These are phyloP conservation scores for Funneliformis caledonium DNA, from an alignment of 371 early-diverging fungal species.

Conservation along the genomic window DNA sequence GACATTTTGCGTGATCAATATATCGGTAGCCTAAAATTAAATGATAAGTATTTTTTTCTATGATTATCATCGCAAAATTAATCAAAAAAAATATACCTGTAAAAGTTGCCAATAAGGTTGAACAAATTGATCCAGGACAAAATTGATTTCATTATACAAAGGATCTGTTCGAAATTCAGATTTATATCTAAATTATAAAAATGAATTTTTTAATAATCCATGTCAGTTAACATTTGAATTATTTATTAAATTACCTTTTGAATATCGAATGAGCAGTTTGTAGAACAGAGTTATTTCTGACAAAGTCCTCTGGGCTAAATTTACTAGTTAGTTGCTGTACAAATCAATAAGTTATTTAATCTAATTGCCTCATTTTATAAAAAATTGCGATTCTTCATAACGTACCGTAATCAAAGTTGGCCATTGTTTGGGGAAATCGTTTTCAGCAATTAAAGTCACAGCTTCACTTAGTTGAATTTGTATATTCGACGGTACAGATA, in stretches of 20 bases:
- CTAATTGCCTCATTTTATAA: conserved; percentile 8
- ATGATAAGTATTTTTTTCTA: conserved; percentile 1
- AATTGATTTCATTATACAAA: conserved; percentile 87
- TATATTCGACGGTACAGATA: conserved; percentile 73
- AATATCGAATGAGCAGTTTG: conserved; percentile 94
- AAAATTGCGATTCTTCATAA: background rate
- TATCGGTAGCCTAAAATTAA: conserved; percentile 73
- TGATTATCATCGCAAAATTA: background rate
- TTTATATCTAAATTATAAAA: background rate
- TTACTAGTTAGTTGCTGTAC: conserved; percentile 74
- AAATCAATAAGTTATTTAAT: background rate
- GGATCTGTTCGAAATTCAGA: conserved; percentile 73
- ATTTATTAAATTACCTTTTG: conserved; percentile 62
- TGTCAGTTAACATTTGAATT: background rate
- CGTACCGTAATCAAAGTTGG: conserved; percentile 75
- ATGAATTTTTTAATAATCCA: background rate
- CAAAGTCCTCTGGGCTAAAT: conserved; percentile 78
- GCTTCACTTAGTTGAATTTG: conserved; percentile 94
- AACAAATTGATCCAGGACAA: conserved; percentile 85
- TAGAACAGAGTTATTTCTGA: conserved; percentile 87
- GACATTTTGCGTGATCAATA: conserved; percentile 70
- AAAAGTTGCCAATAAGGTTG: conserved; percentile 82
- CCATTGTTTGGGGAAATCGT: conserved; percentile 93
- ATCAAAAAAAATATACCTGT: conserved; percentile 54
- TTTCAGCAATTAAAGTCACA: conserved; percentile 85